Base-by-base conservation (phyloP, 1,284 basidiomycete species). In the Trichosporon faecale region DNA sequence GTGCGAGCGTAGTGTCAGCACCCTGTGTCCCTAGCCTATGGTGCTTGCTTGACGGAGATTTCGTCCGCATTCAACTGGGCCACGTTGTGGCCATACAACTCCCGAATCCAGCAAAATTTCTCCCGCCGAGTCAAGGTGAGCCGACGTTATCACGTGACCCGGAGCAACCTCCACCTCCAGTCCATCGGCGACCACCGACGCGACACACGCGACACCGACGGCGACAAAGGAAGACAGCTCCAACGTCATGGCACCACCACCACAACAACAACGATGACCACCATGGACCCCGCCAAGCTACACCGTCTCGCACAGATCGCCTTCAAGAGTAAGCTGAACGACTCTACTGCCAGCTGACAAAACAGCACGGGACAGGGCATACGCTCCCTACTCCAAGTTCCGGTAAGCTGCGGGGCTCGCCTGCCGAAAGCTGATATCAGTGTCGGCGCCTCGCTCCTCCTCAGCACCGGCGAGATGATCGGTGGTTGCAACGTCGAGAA, bases 401-500 rank as follows among this genome's bases (percentile, higher is more conserved):
- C 89, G 91, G 61, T 80, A 46, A 68, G 79, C 72, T 35, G 25
- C 23, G 3, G 23, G 2, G 21, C 12, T 31, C 11, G 25, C 18
- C 25, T 14, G 2, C 6, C 31, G 11, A 8, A 16, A 12, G 31
- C 67, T 60, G 7, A 57, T n/a, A 4, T 11, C 66, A 84, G 83
- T 11, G 94, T 97, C 11, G 94, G 95, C 0, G 93, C 94, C 0
- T 91, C 93, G 0, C 84, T 96, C 12, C 84, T 95, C 21, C 86
- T 89, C 1, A 80, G 86, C 0, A 87, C 90, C 70, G 93, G 92
- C 0, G 83, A 85, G 14, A 88, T 95, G 49, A 87, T 94, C 72
- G 91, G 88, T 67, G 94, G 94, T 4, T 89, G 90, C 46, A 96
- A 95, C 78, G 87, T 96, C 70, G 94, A 97, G 84, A 96, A 96